Base-by-base conservation (phyloP, 257 asterid species). In the Rhazya stricta region DNA sequence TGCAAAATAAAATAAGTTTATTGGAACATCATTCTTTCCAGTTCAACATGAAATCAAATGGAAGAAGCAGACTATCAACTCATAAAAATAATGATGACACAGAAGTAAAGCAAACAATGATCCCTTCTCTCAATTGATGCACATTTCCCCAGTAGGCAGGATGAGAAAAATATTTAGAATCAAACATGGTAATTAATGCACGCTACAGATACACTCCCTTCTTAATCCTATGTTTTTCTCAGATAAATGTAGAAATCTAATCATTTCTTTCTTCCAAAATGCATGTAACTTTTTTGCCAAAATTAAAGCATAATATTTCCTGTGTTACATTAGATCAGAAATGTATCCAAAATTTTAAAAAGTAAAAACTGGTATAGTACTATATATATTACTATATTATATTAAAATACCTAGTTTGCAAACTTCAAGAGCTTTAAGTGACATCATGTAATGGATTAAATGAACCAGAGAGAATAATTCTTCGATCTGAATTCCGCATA, bases 391-490 rank as follows among this genome's bases (percentile, higher is more conserved):
- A n/a, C n/a, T n/a, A n/a, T n/a, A n/a, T n/a, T n/a, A n/a, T n/a
- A n/a, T n/a, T n/a, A n/a, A n/a, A n/a, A n/a, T 90, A 94, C 97
- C 96, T 87, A 7, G 86, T 69, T n/a, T 58, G 97, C 97, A 75
- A 91, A 93, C 79, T 94, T 97, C 88, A 94, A 85, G 81, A 94
- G 99, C 85, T 89, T 91, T 77, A 88, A 80, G 87, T 94, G 98
- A 68, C 99, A 60, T 88, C 96, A 73, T 94, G 99, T 86, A 94
- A 80, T 54, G 99, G 99, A 87, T 94, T 90, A 85, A 89, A 94
- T 8, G 99, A 92, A 77, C 98, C 98, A 11, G 98, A 81, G 67
- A 94, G 89, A 76, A 94, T 91, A 79, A 94, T 86, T 82, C 89
- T 94, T 86, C 97, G 85, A 77, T 85, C 89, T 46, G 82, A 81